Base-by-base conservation (phyloP, 306 rosid genomes). In the Medicago lupulina region DNA sequence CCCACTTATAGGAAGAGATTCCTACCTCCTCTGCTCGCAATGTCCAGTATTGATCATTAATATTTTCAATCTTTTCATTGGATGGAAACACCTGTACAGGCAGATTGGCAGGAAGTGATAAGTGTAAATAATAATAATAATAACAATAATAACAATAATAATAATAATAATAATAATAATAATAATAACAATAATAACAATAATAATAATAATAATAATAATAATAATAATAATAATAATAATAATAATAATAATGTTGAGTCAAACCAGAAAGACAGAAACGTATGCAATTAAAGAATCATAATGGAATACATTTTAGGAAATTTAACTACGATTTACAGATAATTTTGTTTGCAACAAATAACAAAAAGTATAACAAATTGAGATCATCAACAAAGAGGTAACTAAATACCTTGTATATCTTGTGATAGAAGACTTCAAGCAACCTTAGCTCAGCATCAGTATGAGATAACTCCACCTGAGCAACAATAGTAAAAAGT, bases 1-100 rank as follows among this genome's bases (percentile, higher is more conserved):
- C 74, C 40, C 39, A 14, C 47, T 23, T 28, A 61, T 9, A 75
- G 70, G 47, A 70, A 71, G 44, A 77, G 71, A 83, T 28, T 66
- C 71, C 21, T 54, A 89, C 97, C 93, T 92, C 96, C 65, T 92
- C 97, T 4, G 96, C 97, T 71, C 97, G 87, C 63, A 92, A 80
- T 7, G 97, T 90, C 93, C 97, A 92, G 86, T 92, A 90, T 65
- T 88, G 97, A 71, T 92, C 97, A 76, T 90, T 90, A 69, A 92
- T 90, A 70, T 87, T 90, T 86, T 90, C 96, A 21, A 92, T 92
- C 85, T 86, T 92, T 79, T 92, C 97, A 86, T 38, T 86, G 6
- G 85, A 89, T 71, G 96, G 93, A 59, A 92, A 92, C 67, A 92
- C 87, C 97, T 92, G 87, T 79, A 81, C 11, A 70, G 61, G 28